Base-by-base conservation (phyloP, 208 protist genomes). In the Novymonas esmeraldas region DNA sequence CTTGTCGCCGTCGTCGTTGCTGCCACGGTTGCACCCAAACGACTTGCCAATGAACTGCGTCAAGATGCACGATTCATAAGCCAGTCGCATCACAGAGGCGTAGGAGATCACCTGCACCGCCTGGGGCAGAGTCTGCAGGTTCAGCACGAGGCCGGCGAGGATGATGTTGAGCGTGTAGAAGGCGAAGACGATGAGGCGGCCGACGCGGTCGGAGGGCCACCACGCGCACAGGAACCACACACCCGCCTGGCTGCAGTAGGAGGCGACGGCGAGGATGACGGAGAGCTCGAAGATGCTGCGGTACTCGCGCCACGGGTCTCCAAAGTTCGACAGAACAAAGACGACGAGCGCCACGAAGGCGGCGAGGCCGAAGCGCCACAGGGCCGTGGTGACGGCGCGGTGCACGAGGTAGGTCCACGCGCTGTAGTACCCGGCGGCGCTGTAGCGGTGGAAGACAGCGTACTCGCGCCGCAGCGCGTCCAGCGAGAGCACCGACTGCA, bases 1-100 rank as follows among this genome's bases (percentile, higher is more conserved):
- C 7, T 16, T 20, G 50, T 5, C 7, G 22, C 16, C 42, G 3
- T 5, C 39, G 13, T 51, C 42, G 22, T 55, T n/a, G n/a, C n/a
- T n/a, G n/a, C n/a, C n/a, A n/a, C n/a, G n/a, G n/a, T n/a, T 45
- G 34, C 81, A 91, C 14, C 76, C 85, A 52, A 91, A 91, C 13
- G 76, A 65, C 22, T 61, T 66, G 13, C 58, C 76, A 1, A 64
- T 31, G 24, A 91, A 91, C 50, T 87, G 73, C 18, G 78, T 84
- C 16, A 88, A 20, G 39, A 91, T 76, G 41, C 71, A 73, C 0
- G 77, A 85, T 48, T 90, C 84, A 66, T 79, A 90, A 20, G 73
- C 78, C 20, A 90, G 63, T 16, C 84, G 81, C 34, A 82, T 57
- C 16, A 87, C 75, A 6, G 81, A 85, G 16, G 55, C 36, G 33